Conservation (phyloP, 73 alveolate species). For the Blepharisma stoltei region DNA sequence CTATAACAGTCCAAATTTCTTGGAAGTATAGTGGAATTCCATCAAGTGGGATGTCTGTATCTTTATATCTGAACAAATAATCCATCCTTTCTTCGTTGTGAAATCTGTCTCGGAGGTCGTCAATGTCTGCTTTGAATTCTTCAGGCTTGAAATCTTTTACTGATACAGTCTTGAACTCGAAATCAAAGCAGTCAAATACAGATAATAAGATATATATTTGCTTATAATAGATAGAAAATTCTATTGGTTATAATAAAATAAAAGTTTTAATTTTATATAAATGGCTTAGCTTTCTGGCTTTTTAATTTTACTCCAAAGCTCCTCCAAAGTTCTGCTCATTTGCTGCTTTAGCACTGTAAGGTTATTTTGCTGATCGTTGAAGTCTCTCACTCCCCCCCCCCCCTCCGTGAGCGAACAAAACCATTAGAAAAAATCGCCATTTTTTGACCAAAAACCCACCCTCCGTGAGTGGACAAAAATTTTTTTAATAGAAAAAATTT, state of each 20-base stretch:
- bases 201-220: conserved; percentile 38
- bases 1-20: conserved; percentile 20
- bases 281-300: conserved; percentile 75
- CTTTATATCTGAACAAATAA: conserved; percentile 3
- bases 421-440: too few relatives aligned
- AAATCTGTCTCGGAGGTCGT: conserved; percentile 53
- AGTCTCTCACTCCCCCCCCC: too few relatives aligned
- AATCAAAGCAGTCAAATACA: conserved; percentile 70
- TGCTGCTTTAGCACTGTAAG: conserved; percentile 40
- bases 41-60: conserved; percentile 13
- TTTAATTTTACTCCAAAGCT: conserved; percentile 72
- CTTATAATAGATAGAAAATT: too few relatives aligned
- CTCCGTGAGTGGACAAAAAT: too few relatives aligned
- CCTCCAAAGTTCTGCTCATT: conserved; percentile 55
- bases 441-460: too few relatives aligned
- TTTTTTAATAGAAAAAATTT: too few relatives aligned
- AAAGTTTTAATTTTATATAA: too few relatives aligned
- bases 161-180: conserved; percentile 76
- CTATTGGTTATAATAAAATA: too few relatives aligned
- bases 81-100: conserved; percentile 39
- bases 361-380: conserved; percentile 63
- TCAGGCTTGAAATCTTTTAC: conserved; percentile 67
- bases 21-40: background rate
- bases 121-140: conserved; percentile 56
- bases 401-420: too few relatives aligned